Evolutionary conservation across 352 stramenopile genomes (phyloP).

Genomic region (Phytopythium litorale): DNA sequence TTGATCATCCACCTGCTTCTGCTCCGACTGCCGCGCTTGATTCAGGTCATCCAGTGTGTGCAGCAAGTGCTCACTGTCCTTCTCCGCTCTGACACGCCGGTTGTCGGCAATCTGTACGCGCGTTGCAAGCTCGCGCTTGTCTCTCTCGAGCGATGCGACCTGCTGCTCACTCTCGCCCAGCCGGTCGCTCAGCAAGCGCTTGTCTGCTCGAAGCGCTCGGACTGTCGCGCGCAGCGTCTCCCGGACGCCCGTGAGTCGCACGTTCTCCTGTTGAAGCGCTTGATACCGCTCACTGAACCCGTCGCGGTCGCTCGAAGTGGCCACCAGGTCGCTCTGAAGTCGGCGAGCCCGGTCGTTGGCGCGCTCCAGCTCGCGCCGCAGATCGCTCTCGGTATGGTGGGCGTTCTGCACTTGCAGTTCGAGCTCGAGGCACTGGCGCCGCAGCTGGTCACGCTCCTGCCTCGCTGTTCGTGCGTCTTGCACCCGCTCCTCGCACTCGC

Average conservation of each 20-base stretch:
- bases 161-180: conserved; percentile 15
- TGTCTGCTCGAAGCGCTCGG: conserved; percentile 16
- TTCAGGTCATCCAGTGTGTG: conserved; percentile 20
- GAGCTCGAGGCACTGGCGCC: conserved; percentile 40
- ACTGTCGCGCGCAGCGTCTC: conserved; percentile 21
- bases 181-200: conserved; percentile 16
- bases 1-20: conserved; percentile 10
- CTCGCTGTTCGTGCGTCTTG: background rate
- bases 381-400: conserved; percentile 14
- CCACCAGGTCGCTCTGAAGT: background rate
- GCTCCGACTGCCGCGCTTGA: background rate
- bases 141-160: conserved; percentile 16
- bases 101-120: conserved; percentile 34
- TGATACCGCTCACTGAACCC: background rate
- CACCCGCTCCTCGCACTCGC: background rate
- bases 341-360: background rate
- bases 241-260: conserved; percentile 14
- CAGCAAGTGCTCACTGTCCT: conserved; percentile 19
- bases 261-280: conserved; percentile 13
- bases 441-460: conserved; percentile 21
- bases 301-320: background rate
- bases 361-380: background rate
- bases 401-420: conserved; percentile 32
- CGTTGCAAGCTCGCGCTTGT: conserved; percentile 19
- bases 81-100: conserved; percentile 17